Evolutionary conservation across 768 basidiomycete genomes (phyloP).

Genomic region (Rubroboletus pulcherrimus): DNA sequence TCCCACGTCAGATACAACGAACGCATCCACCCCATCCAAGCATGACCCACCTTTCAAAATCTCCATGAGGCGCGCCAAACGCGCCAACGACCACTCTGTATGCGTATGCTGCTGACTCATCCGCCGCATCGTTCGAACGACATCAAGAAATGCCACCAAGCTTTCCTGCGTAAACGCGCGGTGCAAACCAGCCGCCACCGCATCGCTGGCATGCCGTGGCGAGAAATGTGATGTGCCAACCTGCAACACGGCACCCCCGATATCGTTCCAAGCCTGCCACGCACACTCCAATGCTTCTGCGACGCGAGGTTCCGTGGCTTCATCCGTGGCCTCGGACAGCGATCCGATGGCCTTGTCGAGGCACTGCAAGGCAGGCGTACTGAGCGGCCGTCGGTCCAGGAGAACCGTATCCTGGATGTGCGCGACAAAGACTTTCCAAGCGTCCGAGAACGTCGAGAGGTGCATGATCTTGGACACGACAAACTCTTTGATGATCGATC

Average conservation of each 20-base stretch:
- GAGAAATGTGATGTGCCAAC: constrained; percentile 17
- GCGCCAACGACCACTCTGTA: constrained; percentile 62
- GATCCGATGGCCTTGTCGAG: constrained; percentile 76
- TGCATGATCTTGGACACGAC: constrained; percentile 67
- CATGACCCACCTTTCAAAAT: constrained; percentile 64
- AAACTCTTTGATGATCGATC: constrained; percentile 81
- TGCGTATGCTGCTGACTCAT: constrained; percentile 44
- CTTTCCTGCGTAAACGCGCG: constrained; percentile 60
- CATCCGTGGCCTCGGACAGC: constrained; percentile 34
- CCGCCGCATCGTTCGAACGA: constrained; percentile 57
- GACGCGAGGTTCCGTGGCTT: constrained; percentile 35
- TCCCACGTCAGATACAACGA: not conserved
- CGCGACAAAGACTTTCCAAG: constrained; percentile 72
- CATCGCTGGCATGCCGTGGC: constrained; percentile 4
- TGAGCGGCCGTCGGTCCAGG: constrained; percentile 63
- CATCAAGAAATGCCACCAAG: constrained; percentile 74
- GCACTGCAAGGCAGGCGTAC: constrained; percentile 80
- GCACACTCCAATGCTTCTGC: constrained; percentile 53
- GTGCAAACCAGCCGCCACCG: not conserved
- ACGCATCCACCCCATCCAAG: not conserved
- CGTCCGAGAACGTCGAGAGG: constrained; percentile 62
- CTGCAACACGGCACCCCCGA: constrained; percentile 53
- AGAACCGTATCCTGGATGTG: constrained; percentile 71
- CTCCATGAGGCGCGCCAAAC: constrained; percentile 64
- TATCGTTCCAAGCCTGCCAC: constrained; percentile 66